Conservation (phyloP, 139 green algal genomes). For the Chlorella sp. region DNA sequence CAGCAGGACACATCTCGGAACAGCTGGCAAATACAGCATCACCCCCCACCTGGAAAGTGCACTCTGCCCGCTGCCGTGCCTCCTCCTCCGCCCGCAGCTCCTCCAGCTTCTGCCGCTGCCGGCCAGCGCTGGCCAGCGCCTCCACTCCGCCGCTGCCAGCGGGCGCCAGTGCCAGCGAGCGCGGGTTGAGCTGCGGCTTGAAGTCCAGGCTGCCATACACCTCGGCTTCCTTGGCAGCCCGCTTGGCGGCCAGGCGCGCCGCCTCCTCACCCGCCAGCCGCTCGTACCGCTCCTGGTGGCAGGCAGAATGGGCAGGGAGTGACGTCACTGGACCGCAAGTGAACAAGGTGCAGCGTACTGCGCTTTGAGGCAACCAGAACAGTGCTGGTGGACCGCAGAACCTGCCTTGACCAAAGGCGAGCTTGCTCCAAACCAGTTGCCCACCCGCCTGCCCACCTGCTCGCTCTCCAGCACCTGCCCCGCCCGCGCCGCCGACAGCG, state of each 20-base stretch:
- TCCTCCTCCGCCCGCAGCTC: constrained; percentile 33
- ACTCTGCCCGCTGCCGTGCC: constrained; percentile 28
- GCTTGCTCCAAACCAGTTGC: too few species aligned
- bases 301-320: too few species aligned
- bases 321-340: too few species aligned
- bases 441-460: background rate
- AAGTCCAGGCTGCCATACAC: constrained; percentile 34
- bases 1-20: too few species aligned
- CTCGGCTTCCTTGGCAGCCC: constrained; percentile 24
- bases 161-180: constrained; percentile 16
- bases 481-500: constrained; percentile 17
- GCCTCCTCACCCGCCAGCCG: constrained; percentile 12
- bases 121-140: constrained; percentile 36
- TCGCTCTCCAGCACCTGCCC: constrained; percentile 21
- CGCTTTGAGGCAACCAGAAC: too few species aligned
- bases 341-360: too few species aligned
- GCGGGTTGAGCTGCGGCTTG: constrained; percentile 30
- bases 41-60: constrained; percentile 44
- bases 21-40: background rate
- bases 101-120: constrained; percentile 16
- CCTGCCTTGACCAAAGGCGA: too few species aligned
- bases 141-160: constrained; percentile 22
- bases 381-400: too few species aligned
- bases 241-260: background rate
- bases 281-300: constrained; percentile 21